Evolutionary conservation across 2,329 filamentous ascomycete genomes (phyloP), one percentile per base, ranked within the genome.

Genomic region (Zymoseptoria tritici): DNA sequence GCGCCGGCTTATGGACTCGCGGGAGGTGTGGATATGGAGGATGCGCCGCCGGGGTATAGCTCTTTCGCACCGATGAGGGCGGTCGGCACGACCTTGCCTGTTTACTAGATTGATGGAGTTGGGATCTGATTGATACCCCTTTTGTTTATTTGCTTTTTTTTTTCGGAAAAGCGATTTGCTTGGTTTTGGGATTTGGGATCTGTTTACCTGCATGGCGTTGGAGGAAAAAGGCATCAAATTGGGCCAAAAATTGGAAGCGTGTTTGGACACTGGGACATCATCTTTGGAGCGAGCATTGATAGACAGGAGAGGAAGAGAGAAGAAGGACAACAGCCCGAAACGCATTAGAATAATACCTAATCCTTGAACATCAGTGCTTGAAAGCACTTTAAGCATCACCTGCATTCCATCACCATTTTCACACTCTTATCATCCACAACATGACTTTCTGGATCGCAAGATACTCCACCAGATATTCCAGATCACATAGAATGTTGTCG

Each of bases 41-140:
- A 69, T 42, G 62, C 66, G 9, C 69, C 69, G 21, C 70, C 70
- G 3, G 65, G 63, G 22, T 72, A 72, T 57, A 64, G 65, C 52
- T 59, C 62, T 29, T 64, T 66, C 42, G 57, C 64, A 7, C 57
- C 60, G 4, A n/a, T 22, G 26, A 49, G 49, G 22, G 49, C 1
- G 46, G 36, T 46, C 1, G 36, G 36, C 36, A 46, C 16, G 36
- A 46, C 36, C 2, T 46, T 46, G 36, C 36, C 36, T 46, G 36
- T 46, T 46, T 46, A 46, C 13, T 46, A n/a, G 11, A 42, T 46
- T 46, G 36, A 6, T 57, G 56, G 49, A 49, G 21, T 29, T 29
- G 26, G 5, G 26, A 29, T 29, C 26, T 29, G 26, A 29, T 29
- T 52, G 55, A 57, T 57, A 57, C 56, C 49, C 49, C 26, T 42